phyloP scores from a whole-genome alignment of 1,284 basidiomycete genomes.

The Fomitopsis betulina region DNA sequence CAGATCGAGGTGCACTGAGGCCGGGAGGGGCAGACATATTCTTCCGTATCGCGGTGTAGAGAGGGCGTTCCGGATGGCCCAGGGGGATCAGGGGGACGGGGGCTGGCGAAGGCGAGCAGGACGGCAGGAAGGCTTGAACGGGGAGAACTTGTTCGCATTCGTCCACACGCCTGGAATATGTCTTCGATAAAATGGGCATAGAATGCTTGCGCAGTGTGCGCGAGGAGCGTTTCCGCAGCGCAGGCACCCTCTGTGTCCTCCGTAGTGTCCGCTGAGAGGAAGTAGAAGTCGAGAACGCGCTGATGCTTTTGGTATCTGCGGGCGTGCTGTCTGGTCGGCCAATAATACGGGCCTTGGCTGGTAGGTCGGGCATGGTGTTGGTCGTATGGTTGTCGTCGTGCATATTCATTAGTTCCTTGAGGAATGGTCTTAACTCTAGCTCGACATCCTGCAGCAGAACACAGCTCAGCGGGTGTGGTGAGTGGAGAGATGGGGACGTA shows the following conservation, averaged over 20 bases:
- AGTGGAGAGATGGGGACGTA: slow-evolving; percentile 11
- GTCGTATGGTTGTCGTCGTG: slow-evolving; percentile 10
- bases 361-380: not conserved
- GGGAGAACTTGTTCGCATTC: slow-evolving; percentile 11
- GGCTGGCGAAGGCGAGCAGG: not conserved
- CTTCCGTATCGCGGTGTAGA: slow-evolving; percentile 59
- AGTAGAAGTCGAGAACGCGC: slow-evolving; percentile 16
- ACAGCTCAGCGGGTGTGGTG: not conserved
- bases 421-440: slow-evolving; percentile 13
- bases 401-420: slow-evolving; percentile 14
- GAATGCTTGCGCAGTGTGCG: slow-evolving; percentile 33
- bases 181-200: slow-evolving; percentile 19
- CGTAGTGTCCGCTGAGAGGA: slow-evolving; percentile 32
- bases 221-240: slow-evolving; percentile 35
- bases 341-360: not conserved
- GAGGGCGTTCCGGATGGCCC: slow-evolving; percentile 38
- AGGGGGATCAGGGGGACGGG: slow-evolving; percentile 9
- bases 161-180: slow-evolving; percentile 8
- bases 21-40: slow-evolving; percentile 41
- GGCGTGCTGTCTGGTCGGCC: not conserved
- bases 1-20: slow-evolving; percentile 25
- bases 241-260: slow-evolving; percentile 33
- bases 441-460: slow-evolving; percentile 10
- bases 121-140: not conserved
- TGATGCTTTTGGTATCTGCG: slow-evolving; percentile 4